Base-by-base conservation (phyloP, 2,329 filamentous ascomycete genomes). In the Exophiala calicioides region DNA sequence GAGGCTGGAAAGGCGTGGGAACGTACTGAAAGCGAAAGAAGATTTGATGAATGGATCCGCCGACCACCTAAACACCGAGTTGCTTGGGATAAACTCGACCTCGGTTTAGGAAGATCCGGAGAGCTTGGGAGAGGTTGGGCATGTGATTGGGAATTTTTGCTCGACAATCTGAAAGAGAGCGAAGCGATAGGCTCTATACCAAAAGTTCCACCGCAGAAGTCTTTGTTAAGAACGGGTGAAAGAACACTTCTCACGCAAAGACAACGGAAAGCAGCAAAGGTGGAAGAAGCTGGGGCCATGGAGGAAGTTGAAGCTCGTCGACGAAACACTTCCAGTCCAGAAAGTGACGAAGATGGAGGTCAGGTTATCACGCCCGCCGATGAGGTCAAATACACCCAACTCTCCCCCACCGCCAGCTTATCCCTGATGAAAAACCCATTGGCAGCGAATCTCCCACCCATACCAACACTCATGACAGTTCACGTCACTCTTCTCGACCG, bases 51-150 rank as follows among this genome's bases (percentile, higher is more conserved):
- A 19, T 95, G 90, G 90, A 81, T 84, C 40, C 79, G 79, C 41
- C 80, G 83, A 37, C 90, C 93, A 0, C 93, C 88, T 65, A 86
- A 88, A 16, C 95, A 93, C 67, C 78, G 90, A 42, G 71, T 82
- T 1, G 84, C 84, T 47, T 97, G 85, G 80, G 77, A 81, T 13
- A 82, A 80, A 4, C 71, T 97, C 8, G 79, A 89, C 57, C 71
- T 96, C 7, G 88, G 88, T 0, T 77, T 79, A 29, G 84, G 80
- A 1, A 79, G 81, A 41, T 90, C 82, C 60, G 91, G 91, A 1
- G 93, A 97, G 65, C 62, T 95, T 23, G 93, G 93, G 1, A 70
- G 80, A 41, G 90, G 90, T 0, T 88, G 88, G 77, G 80, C 82
- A 7, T 95, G 88, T 67, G 88, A 95, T 61, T 95, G 89, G 78